Evolutionary conservation across 164 flowering plant genomes (phyloP).

Genomic region (Sextonia rubra): DNA sequence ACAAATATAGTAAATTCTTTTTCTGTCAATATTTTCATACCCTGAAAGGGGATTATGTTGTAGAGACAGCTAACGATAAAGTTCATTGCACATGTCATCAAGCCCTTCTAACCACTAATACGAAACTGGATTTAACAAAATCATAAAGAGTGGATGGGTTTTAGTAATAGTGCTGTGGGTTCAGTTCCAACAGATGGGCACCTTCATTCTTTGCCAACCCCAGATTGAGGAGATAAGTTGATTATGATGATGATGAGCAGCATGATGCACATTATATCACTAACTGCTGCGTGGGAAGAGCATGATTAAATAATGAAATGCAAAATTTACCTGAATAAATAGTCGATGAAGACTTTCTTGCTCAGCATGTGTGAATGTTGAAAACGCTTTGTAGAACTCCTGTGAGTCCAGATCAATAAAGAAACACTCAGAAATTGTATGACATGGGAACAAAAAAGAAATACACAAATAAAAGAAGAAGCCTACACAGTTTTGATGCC

Average conservation of each 20-base stretch:
- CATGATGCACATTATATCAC: neutral
- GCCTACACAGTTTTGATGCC: neutral
- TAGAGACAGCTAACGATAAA: too few species aligned
- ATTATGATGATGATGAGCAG: too few species aligned
- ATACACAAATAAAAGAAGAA: neutral
- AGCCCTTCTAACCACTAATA: too few species aligned
- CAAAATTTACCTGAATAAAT: slow-evolving; percentile 38
- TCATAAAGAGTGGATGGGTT: too few species aligned
- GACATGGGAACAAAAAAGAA: neutral
- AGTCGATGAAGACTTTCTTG: slow-evolving; percentile 39
- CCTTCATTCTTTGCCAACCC: too few species aligned
- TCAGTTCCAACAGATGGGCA: too few species aligned
- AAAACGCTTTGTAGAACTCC: slow-evolving; percentile 44
- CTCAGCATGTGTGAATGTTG: slow-evolving; percentile 30
- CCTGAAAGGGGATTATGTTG: too few species aligned
- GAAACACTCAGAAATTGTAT: neutral
- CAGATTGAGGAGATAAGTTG: too few species aligned
- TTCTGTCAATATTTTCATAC: neutral
- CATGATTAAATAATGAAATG: neutral
- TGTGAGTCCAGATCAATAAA: slow-evolving; percentile 8
- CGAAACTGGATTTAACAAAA: too few species aligned
- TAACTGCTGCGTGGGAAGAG: neutral
- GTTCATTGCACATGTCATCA: too few species aligned
- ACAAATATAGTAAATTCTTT: neutral
- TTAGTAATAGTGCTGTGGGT: too few species aligned